Base-by-base conservation (phyloP, 2,329 filamentous ascomycete species). In the Cytospora chrysosperma region DNA sequence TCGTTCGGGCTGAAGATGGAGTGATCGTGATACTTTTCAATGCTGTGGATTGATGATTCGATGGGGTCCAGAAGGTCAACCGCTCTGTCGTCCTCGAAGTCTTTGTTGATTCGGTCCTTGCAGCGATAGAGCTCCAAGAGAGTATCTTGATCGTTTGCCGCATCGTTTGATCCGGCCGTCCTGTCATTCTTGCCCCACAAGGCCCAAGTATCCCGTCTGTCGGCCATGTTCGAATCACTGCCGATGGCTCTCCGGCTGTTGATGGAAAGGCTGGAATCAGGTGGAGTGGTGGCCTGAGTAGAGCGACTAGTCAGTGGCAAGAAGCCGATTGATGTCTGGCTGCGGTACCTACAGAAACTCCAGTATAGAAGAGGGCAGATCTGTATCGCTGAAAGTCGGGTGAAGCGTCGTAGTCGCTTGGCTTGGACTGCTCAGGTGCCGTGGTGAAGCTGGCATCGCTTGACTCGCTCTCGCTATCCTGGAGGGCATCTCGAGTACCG, bases 381-480 rank as follows among this genome's bases (percentile, higher is more conserved):
- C 4, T 21, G 7, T n/a, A 2, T 13, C 3, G 3, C n/a, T 13
- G 4, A 7, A 24, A 1, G 12, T 8, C n/a, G 4, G 43, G 21
- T 2, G 24, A 4, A 13, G 4, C 8, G 1, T 13, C 3, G n/a
- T 24, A 12, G n/a, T 5, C 3, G 3, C 9, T 12, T 24, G n/a
- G 8, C 3, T 50, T 8, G 3, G 17, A 15, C 2, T 50, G 6
- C 2, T 58, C n/a, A 21, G 24, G 2, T 27, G 13, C 2, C 1
- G 50, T 54, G 32, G 26, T 21, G 15, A 54, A 8, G 13, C n/a
- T 26, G 27, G 6, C 9, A 9, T 34, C 21, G 37, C 12, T 55
- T 9, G 9, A 47, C 1, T 34, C 19, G 15, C 8, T 9, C 0
- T 2, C 24, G 4, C 8, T 9, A 0, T 4, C 28, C 5, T 4